phyloP scores from a whole-genome alignment of 768 basidiomycete genomes.

The Paxillus ammoniavirescens region DNA sequence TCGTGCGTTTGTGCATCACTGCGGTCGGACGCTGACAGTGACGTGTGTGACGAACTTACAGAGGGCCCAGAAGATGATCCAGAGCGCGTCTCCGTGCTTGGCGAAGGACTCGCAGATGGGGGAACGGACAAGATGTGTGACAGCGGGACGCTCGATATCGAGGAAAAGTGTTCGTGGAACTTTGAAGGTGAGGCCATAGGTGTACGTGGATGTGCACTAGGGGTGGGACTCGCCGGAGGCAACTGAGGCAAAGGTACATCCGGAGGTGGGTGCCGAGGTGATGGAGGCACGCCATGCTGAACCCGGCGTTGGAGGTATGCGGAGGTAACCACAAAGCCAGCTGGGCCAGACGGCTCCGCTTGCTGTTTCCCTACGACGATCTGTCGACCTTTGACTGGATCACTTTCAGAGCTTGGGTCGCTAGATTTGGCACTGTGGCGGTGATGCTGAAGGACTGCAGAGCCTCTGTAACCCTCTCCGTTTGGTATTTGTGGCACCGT shows the following conservation, averaged over 20 bases:
- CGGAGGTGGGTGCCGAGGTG: slow-evolving; percentile 27
- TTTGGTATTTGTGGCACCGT: not conserved
- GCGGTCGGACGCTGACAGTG: slow-evolving; percentile 17
- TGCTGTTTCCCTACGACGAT: slow-evolving; percentile 13
- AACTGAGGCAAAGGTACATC: slow-evolving; percentile 26
- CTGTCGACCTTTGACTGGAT: slow-evolving; percentile 10
- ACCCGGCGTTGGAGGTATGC: slow-evolving; percentile 31
- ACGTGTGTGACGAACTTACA: slow-evolving; percentile 23
- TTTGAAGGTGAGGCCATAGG: slow-evolving; percentile 21
- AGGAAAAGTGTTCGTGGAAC: slow-evolving; percentile 34
- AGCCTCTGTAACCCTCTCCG: not conserved
- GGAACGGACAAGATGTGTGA: slow-evolving; percentile 12
- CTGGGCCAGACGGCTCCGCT: slow-evolving; percentile 5
- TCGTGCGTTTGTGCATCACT: slow-evolving; percentile 9
- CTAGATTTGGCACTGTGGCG: not conserved
- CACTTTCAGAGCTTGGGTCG: not conserved
- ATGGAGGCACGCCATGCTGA: slow-evolving; percentile 22
- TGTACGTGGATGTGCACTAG: slow-evolving; percentile 7
- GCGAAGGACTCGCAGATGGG: slow-evolving; percentile 13
- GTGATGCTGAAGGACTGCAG: not conserved
- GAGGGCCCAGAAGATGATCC: slow-evolving; percentile 30
- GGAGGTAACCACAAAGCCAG: slow-evolving; percentile 13
- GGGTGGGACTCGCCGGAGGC: slow-evolving; percentile 15
- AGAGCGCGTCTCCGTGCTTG: slow-evolving; percentile 23
- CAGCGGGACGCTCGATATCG: slow-evolving; percentile 22